Conservation (phyloP, 176 grass and related monocot genomes). For the Juncus inflexus region DNA sequence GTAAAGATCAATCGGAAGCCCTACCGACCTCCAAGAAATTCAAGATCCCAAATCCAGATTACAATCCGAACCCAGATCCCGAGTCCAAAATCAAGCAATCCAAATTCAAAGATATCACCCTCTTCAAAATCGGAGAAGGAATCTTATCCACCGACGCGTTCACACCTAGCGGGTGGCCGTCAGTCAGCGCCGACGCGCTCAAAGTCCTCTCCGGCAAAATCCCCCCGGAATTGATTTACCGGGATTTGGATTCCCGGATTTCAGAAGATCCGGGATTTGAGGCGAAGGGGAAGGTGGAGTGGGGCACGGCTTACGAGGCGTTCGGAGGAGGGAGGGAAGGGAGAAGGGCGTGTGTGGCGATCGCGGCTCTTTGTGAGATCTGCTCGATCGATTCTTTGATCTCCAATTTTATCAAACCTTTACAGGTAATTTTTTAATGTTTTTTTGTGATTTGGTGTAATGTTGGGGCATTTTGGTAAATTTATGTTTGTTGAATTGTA, state of each 20-base stretch:
- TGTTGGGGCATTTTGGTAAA: neutral
- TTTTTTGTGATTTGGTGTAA: neutral
- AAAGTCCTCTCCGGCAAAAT: slow-evolving; percentile 71
- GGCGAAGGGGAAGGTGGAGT: slow-evolving; percentile 35
- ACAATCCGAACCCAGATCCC: slow-evolving; percentile 6
- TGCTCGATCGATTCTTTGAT: slow-evolving; percentile 87
- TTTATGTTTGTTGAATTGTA: slow-evolving; percentile 21
- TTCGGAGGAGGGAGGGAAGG: slow-evolving; percentile 78
- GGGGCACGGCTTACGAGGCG: slow-evolving; percentile 81
- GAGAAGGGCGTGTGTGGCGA: slow-evolving; percentile 80
- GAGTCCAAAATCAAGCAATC: slow-evolving; percentile 47
- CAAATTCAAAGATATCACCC: slow-evolving; percentile 60
- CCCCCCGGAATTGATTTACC: slow-evolving; percentile 51
- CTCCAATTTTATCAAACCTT: slow-evolving; percentile 91
- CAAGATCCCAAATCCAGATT: slow-evolving; percentile 63
- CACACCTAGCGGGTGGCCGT: slow-evolving; percentile 76
- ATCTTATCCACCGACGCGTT: slow-evolving; percentile 51
- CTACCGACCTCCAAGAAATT: slow-evolving; percentile 55
- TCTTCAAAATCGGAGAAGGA: slow-evolving; percentile 52
- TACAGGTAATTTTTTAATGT: slow-evolving; percentile 64
- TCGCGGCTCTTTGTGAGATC: slow-evolving; percentile 84
- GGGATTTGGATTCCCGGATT: slow-evolving; percentile 24
- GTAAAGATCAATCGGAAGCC: slow-evolving; percentile 49
- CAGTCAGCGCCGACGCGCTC: slow-evolving; percentile 66
- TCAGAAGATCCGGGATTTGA: slow-evolving; percentile 28